A percentile compares a stretch with the other conserved stretches of the same genome.
Conservation (phyloP, 768 basidiomycete species). For the Tricholoma saponaceum region DNA sequence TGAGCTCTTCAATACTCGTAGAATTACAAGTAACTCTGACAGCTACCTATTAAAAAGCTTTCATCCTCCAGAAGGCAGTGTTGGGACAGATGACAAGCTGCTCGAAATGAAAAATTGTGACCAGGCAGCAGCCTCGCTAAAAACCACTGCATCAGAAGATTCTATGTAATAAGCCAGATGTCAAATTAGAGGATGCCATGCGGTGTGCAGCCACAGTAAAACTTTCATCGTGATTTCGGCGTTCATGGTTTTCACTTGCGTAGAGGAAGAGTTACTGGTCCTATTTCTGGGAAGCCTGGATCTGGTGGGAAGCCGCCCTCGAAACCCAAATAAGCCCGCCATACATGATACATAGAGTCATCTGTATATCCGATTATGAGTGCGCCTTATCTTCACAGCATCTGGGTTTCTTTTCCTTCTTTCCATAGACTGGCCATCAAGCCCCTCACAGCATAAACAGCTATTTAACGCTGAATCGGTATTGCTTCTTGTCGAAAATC, state of each 20-base stretch:
- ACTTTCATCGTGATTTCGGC: not conserved
- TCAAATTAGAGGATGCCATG: too few relatives aligned
- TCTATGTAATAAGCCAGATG: too few relatives aligned
- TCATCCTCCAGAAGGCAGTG: too few relatives aligned
- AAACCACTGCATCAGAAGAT: too few relatives aligned
- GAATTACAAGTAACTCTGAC: too few relatives aligned
- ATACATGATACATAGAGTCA: too few relatives aligned
- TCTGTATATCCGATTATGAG: not conserved
- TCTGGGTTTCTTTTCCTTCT: not conserved
- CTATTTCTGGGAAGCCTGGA: not conserved
- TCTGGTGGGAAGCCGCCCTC: constrained; percentile 6
- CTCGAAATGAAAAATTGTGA: too few relatives aligned
- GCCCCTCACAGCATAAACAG: not conserved
- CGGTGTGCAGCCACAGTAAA: not conserved
- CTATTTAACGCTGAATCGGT: not conserved
- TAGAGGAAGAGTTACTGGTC: too few relatives aligned
- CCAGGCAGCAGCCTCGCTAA: too few relatives aligned
- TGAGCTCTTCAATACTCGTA: too few relatives aligned
- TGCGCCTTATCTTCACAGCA: not conserved
- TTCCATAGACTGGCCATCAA: not conserved
- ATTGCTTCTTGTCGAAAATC: not conserved
- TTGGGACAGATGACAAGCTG: too few relatives aligned
- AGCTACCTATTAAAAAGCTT: too few relatives aligned
- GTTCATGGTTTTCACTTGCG: not conserved
- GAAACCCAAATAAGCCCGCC: constrained; percentile 8